These are phyloP conservation scores for Leccinellum albellum DNA, from an alignment of 768 basidiomycete species.

Conservation along the genomic window DNA sequence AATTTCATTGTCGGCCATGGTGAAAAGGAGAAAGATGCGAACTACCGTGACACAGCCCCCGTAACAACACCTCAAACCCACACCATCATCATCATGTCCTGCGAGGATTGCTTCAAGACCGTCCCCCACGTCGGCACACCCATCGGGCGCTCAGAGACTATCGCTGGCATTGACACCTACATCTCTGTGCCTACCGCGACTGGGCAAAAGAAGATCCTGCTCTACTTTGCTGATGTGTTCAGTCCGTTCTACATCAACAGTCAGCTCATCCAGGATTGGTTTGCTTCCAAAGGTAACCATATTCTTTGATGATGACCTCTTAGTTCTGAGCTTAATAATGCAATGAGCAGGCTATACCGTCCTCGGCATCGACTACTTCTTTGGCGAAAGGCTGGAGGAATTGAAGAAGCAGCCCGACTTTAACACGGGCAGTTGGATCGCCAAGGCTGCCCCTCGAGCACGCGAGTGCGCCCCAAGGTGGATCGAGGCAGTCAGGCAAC, in stretches of 20 bases:
- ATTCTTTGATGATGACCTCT: background rate
- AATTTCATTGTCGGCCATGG: conserved; percentile 58
- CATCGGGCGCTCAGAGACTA: conserved; percentile 32
- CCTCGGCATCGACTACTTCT: conserved; percentile 60
- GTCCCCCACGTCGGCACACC: conserved; percentile 52
- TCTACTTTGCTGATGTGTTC: conserved; percentile 59
- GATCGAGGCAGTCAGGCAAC: conserved; percentile 47
- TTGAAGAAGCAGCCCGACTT: conserved; percentile 37
- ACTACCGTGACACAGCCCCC: conserved; percentile 8
- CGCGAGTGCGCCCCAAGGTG: conserved; percentile 43
- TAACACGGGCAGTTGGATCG: conserved; percentile 42
- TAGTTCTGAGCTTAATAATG: background rate
- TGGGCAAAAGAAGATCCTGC: conserved; percentile 42
- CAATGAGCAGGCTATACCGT: conserved; percentile 42
- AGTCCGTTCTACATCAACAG: conserved; percentile 58
- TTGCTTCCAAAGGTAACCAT: conserved; percentile 50
- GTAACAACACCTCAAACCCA: no score
- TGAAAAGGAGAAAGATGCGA: conserved; percentile 18
- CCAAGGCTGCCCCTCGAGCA: conserved; percentile 34
- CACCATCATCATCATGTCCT: conserved; percentile 40
- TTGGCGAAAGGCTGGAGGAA: conserved; percentile 49
- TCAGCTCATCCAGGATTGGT: conserved; percentile 61
- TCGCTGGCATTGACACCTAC: conserved; percentile 48
- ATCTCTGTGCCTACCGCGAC: conserved; percentile 42
- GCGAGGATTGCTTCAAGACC: conserved; percentile 50